These are phyloP conservation scores for Phylloporus sp. DNA, from an alignment of 768 basidiomycete genomes.

Conservation along the genomic window DNA sequence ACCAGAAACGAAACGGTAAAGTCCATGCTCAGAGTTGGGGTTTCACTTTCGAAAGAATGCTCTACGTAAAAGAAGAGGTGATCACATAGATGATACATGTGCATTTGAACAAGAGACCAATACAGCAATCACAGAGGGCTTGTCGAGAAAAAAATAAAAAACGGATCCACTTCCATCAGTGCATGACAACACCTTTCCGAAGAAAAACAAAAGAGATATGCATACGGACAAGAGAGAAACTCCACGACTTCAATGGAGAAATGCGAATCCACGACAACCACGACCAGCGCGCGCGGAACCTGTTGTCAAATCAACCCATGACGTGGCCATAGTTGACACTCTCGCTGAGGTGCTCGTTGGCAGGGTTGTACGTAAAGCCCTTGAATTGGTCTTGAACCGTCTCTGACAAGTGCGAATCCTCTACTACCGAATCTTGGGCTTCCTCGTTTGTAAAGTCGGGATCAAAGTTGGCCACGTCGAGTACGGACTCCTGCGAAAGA, in stretches of 20 bases:
- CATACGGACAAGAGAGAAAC: neutral
- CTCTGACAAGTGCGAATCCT: slow-evolving; percentile 87
- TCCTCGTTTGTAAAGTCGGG: slow-evolving; percentile 96
- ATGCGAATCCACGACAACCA: slow-evolving; percentile 7
- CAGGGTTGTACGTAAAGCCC: slow-evolving; percentile 86
- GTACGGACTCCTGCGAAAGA: slow-evolving; percentile 67
- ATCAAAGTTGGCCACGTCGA: slow-evolving; percentile 97
- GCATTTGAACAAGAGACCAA: neutral
- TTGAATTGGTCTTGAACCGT: slow-evolving; percentile 96
- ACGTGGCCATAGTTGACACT: slow-evolving; percentile 61
- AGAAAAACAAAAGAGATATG: neutral
- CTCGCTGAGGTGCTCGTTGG: slow-evolving; percentile 80
- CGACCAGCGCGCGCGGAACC: slow-evolving; percentile 21
- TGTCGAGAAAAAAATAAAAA: neutral
- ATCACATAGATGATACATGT: slow-evolving; percentile 7
- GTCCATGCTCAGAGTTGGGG: slow-evolving; percentile 13
- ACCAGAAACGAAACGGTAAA: neutral
- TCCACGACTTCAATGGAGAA: neutral
- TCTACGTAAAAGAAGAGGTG: neutral
- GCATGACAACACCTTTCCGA: neutral
- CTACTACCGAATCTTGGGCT: slow-evolving; percentile 93
- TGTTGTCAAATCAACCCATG: slow-evolving; percentile 24
- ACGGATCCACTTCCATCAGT: neutral
- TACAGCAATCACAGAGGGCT: neutral
- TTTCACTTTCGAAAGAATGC: neutral